Percentiles rank a stretch among this genome's conserved stretches.
These are phyloP conservation scores for Globisporangium solare DNA, from an alignment of 352 stramenopile species.

Conservation along the genomic window DNA sequence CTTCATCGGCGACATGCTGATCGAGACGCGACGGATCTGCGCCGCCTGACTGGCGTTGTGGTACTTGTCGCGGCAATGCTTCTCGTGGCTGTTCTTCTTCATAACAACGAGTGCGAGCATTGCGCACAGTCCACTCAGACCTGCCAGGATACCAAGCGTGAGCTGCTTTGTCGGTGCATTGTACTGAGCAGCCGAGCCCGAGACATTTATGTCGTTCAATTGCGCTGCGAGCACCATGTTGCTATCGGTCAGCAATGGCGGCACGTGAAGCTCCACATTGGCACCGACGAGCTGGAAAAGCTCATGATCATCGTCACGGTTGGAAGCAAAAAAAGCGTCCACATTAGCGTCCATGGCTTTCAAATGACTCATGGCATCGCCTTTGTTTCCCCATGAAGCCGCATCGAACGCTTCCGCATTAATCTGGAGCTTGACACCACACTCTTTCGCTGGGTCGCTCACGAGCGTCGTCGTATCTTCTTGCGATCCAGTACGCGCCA, in stretches of 20 bases:
- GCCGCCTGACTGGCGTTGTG: constrained; percentile 53
- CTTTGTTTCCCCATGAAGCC: neutral
- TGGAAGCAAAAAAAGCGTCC: neutral
- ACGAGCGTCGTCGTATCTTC: neutral
- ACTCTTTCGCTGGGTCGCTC: constrained; percentile 12
- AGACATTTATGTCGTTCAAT: neutral
- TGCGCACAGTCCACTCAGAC: constrained; percentile 42
- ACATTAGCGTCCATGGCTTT: constrained; percentile 9
- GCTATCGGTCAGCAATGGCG: neutral
- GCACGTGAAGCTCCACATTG: constrained; percentile 8
- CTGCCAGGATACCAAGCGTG: constrained; percentile 50
- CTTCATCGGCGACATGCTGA: constrained; percentile 44
- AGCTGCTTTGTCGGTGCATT: constrained; percentile 62
- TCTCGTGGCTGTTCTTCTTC: constrained; percentile 60
- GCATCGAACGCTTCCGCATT: constrained; percentile 10
- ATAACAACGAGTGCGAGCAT: constrained; percentile 60
- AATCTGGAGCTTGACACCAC: constrained; percentile 17
- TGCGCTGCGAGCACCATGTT: neutral
- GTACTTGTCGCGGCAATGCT: constrained; percentile 43
- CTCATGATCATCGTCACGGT: constrained; percentile 5
- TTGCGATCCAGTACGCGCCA: no score
- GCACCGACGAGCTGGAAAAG: constrained; percentile 10
- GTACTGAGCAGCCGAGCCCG: constrained; percentile 14
- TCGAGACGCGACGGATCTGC: constrained; percentile 71
- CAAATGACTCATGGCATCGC: constrained; percentile 11